These are phyloP conservation scores for Alternaria panax DNA, from an alignment of 2,329 filamentous ascomycete species.

Conservation along the genomic window DNA sequence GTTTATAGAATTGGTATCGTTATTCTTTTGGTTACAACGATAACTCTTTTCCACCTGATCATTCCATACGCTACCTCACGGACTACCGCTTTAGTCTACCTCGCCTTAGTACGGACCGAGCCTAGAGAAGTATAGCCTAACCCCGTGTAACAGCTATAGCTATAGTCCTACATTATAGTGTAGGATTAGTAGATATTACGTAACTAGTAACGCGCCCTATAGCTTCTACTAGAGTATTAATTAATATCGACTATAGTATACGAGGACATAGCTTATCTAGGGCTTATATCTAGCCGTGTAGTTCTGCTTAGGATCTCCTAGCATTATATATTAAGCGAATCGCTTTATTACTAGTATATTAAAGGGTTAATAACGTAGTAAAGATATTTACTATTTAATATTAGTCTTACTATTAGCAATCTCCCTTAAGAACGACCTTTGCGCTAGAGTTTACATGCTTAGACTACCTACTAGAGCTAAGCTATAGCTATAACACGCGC, in stretches of 20 bases:
- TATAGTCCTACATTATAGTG: slow-evolving; percentile 3
- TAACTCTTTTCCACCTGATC: no score
- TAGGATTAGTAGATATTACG: slow-evolving; percentile 16
- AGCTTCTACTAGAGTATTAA: slow-evolving; percentile 22
- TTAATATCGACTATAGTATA: neutral
- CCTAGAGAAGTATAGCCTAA: no score
- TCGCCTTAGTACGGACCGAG: no score
- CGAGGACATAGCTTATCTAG: no score
- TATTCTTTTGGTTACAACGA: no score
- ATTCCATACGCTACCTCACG: no score
- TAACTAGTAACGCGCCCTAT: slow-evolving; percentile 16
- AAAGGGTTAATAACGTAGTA: neutral
- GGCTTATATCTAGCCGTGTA: slow-evolving; percentile 17
- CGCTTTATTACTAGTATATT: neutral
- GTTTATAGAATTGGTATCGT: no score
- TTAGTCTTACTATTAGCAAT: neutral
- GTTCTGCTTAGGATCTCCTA: slow-evolving; percentile 15
- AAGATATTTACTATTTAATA: neutral
- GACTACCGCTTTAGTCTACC: no score
- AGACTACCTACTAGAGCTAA: neutral
- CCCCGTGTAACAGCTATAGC: no score
- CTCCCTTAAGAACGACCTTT: neutral
- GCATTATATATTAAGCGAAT: neutral
- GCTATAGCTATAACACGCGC: neutral
- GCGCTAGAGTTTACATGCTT: neutral